These are phyloP conservation scores for Fraxinus anomala DNA, from an alignment of 257 asterid species.

Conservation along the genomic window DNA sequence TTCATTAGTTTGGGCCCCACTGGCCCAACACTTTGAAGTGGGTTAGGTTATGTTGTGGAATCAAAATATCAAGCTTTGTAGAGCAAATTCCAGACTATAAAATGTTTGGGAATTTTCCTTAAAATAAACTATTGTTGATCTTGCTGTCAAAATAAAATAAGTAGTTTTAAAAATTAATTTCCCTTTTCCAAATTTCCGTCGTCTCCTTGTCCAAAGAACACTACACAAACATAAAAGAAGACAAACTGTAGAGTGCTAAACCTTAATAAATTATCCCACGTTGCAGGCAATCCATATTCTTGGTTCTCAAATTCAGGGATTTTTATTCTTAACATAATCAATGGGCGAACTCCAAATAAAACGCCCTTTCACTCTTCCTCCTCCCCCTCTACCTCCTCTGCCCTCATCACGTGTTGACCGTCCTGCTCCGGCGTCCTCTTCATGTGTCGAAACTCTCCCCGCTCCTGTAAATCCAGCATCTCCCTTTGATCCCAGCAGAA, in stretches of 20 bases:
- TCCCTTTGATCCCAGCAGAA: conserved; percentile 75
- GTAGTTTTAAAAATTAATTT: too few relatives aligned
- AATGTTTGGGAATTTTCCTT: too few relatives aligned
- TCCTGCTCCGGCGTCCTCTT: conserved; percentile 28
- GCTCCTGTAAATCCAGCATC: conserved; percentile 39
- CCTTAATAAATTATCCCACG: background rate
- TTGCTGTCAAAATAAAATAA: too few relatives aligned
- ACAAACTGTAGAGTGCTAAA: background rate
- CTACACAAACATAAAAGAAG: background rate
- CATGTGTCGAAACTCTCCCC: background rate
- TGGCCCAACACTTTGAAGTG: too few relatives aligned
- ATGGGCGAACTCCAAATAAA: conserved; percentile 60
- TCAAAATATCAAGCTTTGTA: too few relatives aligned
- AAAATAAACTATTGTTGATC: too few relatives aligned
- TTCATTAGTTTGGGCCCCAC: too few relatives aligned
- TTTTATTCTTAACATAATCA: background rate
- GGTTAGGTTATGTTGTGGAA: too few relatives aligned
- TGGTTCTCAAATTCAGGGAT: conserved; percentile 9
- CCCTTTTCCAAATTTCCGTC: too few relatives aligned
- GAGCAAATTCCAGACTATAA: too few relatives aligned
- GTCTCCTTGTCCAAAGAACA: background rate
- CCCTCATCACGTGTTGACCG: conserved; percentile 35
- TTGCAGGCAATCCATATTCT: background rate
- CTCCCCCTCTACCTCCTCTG: conserved; percentile 57
- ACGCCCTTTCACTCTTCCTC: conserved; percentile 60